Evolutionary conservation across 2,329 filamentous ascomycete species (phyloP), one percentile per base, ranked within the genome.

Genomic region (Epichloe baconii): DNA sequence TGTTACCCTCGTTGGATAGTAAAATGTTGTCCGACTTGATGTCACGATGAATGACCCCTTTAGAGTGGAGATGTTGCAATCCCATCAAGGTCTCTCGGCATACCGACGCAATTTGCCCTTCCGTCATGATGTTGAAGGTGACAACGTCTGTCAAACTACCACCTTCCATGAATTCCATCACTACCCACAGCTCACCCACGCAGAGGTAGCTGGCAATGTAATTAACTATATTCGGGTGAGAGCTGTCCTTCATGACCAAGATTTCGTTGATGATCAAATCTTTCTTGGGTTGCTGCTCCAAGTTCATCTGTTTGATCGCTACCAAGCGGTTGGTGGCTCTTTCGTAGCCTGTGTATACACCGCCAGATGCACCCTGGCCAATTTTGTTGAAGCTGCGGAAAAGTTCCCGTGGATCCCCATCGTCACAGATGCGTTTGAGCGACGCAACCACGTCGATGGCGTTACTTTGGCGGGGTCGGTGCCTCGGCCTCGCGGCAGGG

Each of bases 81-180:
- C 93, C 93, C 66, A 86, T 85, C 43, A 97, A 73, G 21, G 89
- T 95, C 77, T 98, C 93, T 61, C 88, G 78, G 70, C 91, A 97
- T 19, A 98, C 91, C 2, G 90, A 88, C 10, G 93, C 90, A 63
- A 98, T 97, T 70, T 97, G 93, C 3, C 88, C 88, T 68, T 98
- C 93, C 7, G 86, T 91, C 93, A 98, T 97, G 63, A 97, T 95
- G 70, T 97, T 97, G 71, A 95, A 97, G 3, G 93, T 98, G 52
- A 98, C 93, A 50, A 98, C 93, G 68, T 98, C 93, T 11, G 93
- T 98, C 65, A 98, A 74, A 68, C 89, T 96, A 56, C 93, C 93
- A 53, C 93, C 93, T 68, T 98, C 91, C 93, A 98, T 98, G 63
- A 91, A 98, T 70, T 98, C 93, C 93, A 98, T 98, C 36, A 97